Evolutionary conservation across 306 rosid species (phyloP).

Genomic region (Prinsepia uniflora): DNA sequence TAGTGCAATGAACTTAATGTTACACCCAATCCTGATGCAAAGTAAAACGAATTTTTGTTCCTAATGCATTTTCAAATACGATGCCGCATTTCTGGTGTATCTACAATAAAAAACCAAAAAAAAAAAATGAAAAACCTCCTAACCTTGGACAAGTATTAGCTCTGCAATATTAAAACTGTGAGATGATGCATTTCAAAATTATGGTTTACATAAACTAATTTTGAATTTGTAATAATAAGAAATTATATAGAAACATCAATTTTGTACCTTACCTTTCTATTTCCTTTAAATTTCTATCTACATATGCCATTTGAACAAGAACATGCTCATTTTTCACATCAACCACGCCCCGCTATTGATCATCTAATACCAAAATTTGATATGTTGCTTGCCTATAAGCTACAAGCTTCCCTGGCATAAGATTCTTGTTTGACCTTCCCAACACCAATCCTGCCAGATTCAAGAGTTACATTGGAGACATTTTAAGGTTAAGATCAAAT

Average conservation of each 20-base stretch:
- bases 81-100: no score
- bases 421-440: slow-evolving; percentile 23
- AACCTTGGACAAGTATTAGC: no score
- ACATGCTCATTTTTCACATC: slow-evolving; percentile 46
- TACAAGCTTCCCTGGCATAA: slow-evolving; percentile 28
- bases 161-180: background rate
- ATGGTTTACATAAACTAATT: slow-evolving; percentile 26
- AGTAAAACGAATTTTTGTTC: no score
- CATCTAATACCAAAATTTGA: slow-evolving; percentile 62
- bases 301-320: slow-evolving; percentile 26
- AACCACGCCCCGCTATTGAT: slow-evolving; percentile 44
- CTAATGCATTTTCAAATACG: no score
- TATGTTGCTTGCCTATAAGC: slow-evolving; percentile 37
- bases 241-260: slow-evolving; percentile 37
- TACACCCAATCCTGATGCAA: no score
- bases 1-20: no score
- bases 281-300: slow-evolving; percentile 39
- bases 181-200: slow-evolving; percentile 2
- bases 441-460: slow-evolving; percentile 20
- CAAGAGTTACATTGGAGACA: slow-evolving; percentile 3
- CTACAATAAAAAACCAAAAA: no score
- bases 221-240: slow-evolving; percentile 25
- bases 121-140: no score
- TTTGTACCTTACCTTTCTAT: slow-evolving; percentile 23
- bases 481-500: slow-evolving; percentile 31